Evolutionary conservation across 179 eudicot genomes (phyloP).

Genomic region (Actinidia arguta): DNA sequence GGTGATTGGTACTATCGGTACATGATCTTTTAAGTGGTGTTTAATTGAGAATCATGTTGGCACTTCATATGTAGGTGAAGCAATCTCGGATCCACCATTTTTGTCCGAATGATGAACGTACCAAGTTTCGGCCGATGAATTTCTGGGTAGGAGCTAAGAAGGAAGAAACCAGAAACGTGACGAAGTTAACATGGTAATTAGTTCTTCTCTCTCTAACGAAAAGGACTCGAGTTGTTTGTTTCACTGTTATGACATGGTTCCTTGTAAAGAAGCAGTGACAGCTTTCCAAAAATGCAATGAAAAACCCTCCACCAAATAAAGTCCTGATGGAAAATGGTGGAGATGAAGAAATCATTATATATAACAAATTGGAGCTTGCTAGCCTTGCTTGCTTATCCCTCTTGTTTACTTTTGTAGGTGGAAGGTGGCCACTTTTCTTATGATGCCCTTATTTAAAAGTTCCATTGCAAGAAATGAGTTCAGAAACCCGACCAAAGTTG

Average conservation of each 20-base stretch:
- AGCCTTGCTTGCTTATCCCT: too few relatives aligned
- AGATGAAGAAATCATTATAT: too few relatives aligned
- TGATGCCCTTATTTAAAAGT: neutral
- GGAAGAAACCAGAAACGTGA: neutral
- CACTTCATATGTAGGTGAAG: constrained; percentile 43
- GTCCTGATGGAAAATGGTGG: neutral
- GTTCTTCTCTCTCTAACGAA: too few relatives aligned
- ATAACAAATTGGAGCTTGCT: too few relatives aligned
- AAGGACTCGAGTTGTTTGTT: neutral
- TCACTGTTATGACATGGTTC: neutral
- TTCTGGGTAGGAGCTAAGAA: neutral
- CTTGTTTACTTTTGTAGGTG: too few relatives aligned
- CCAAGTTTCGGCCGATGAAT: neutral
- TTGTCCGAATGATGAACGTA: constrained; percentile 9
- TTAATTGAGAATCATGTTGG: neutral
- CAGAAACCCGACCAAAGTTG: neutral
- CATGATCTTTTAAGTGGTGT: neutral
- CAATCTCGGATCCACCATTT: constrained; percentile 45
- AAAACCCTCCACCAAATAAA: too few relatives aligned
- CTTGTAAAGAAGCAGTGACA: too few relatives aligned
- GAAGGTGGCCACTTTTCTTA: neutral
- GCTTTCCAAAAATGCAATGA: too few relatives aligned
- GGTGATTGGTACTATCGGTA: neutral
- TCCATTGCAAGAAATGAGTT: neutral
- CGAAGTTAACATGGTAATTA: neutral